Evolutionary conservation across 139 green algal species (phyloP), one percentile per base, ranked within the genome.

Genomic region (Zygnema circumcarinatum): DNA sequence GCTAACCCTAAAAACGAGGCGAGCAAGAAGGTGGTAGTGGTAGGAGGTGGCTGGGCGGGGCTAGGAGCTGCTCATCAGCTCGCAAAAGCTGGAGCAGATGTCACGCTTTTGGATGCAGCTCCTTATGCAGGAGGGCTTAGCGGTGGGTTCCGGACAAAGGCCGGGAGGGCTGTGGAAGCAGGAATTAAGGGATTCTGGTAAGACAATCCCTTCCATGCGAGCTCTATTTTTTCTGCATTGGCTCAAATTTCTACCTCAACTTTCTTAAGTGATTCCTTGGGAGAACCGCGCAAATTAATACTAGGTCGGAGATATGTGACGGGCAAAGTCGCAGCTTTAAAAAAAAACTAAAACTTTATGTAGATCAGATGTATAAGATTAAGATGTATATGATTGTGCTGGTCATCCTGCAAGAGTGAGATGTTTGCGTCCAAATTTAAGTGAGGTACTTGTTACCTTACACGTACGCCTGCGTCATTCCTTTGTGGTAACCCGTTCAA

Each of bases 181-280:
- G 89, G 89, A 7, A 78, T 92, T 38, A 92, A 92, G 31, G 89
- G 89, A 3, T 92, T 92, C 47, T 92, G 89, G 89, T 87, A 33
- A 85, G 79, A 79, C 21, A 22, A n/a, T n/a, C 41, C 41, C 21
- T 25, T 80, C 79, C 21, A 21, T 79, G 29, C 38, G 20, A 22
- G 21, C 20, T 25, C 76, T 29, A n/a, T 79, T 84, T 79, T 22
- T 29, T 20, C 32, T 25, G 35, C 76, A 52, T 29, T 80, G 73
- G 32, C 25, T 80, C 73, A 80, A 25, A 80, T 33, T 21, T 22
- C 73, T 80, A 21, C 21, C 21, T 21, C 21, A 32, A 25, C 73
- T 33, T 21, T 38, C 21, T 21, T 80, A 32, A 21, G 32, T 21
- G 22, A 32, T 25, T 80, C 21, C 25, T 25, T 21, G 21, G 73